Conservation (phyloP, 2,329 filamentous ascomycete species). For the Didymella pomorum region DNA sequence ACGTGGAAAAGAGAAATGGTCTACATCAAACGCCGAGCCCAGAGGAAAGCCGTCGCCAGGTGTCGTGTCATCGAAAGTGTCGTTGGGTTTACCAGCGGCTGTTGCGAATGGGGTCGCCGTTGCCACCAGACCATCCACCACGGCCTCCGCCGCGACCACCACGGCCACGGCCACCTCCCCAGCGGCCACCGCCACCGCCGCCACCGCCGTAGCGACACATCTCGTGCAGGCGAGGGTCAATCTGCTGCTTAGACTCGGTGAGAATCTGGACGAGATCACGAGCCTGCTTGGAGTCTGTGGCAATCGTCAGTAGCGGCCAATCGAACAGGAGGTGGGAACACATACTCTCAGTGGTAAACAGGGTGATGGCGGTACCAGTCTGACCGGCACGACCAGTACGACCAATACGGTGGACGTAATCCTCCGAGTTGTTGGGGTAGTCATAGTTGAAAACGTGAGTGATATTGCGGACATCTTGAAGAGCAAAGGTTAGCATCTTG, state of each 20-base stretch:
- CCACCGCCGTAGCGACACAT: conserved; percentile 93
- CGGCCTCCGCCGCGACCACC: conserved; percentile 57
- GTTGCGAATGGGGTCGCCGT: conserved; percentile 51
- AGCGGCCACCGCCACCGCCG: conserved; percentile 74
- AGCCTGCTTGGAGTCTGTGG: conserved; percentile 68
- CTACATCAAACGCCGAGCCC: conserved; percentile 38
- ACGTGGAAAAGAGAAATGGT: conserved; percentile 32
- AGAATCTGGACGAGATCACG: conserved; percentile 95
- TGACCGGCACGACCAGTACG: conserved; percentile 78
- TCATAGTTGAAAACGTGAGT: conserved; percentile 99
- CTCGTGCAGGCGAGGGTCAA: conserved; percentile 93
- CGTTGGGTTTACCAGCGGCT: conserved; percentile 50
- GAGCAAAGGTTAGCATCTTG: conserved; percentile 78
- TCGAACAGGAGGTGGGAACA: conserved; percentile 42
- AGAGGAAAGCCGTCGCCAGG: conserved; percentile 18
- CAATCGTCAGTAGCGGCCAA: conserved; percentile 40
- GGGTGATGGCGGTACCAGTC: conserved; percentile 94
- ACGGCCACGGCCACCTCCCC: conserved; percentile 73
- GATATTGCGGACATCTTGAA: conserved; percentile 99
- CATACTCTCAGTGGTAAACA: conserved; percentile 99
- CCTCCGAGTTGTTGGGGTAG: conserved; percentile 90
- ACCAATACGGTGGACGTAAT: conserved; percentile 74
- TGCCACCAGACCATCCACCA: conserved; percentile 56
- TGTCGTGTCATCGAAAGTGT: conserved; percentile 10
- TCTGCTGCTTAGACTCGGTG: conserved; percentile 95